Conservation (phyloP, 2,329 filamentous ascomycete genomes). For the Curvularia sp. region DNA sequence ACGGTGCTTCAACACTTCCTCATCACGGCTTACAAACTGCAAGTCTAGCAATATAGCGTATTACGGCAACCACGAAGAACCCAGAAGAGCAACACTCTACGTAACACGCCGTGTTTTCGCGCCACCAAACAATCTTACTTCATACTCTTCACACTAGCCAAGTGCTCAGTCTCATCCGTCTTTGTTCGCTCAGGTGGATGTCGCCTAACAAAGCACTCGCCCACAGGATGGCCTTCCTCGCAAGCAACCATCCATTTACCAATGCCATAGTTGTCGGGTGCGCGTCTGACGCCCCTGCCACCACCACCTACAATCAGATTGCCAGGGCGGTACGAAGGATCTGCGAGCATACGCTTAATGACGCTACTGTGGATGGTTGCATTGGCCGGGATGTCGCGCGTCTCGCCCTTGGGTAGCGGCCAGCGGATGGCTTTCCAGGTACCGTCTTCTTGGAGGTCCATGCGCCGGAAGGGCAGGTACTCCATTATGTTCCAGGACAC, state of each 20-base stretch:
- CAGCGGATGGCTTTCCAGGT: constrained; percentile 82
- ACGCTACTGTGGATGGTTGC: constrained; percentile 77
- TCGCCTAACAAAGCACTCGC: constrained; percentile 67
- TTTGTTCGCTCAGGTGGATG: constrained; percentile 24
- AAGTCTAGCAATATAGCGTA: not conserved
- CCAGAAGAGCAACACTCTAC: not conserved
- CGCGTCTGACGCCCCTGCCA: constrained; percentile 70
- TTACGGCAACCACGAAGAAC: not conserved
- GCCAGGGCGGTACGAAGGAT: constrained; percentile 73
- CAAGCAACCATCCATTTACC: constrained; percentile 75
- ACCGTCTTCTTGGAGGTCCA: constrained; percentile 76
- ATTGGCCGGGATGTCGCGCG: constrained; percentile 74
- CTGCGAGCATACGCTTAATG: constrained; percentile 71
- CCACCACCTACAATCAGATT: constrained; percentile 83
- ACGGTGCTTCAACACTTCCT: not conserved
- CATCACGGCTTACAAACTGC: not conserved
- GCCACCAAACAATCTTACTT: constrained; percentile 4
- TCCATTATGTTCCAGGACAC: constrained; percentile 80
- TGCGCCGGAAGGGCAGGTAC: constrained; percentile 79
- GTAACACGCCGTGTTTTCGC: constrained; percentile 2
- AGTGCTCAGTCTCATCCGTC: constrained; percentile 10
- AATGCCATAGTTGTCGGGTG: constrained; percentile 68
- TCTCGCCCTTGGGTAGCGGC: constrained; percentile 79
- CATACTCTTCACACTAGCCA: not conserved
- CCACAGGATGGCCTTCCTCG: constrained; percentile 70